phyloP scores from a whole-genome alignment of 305 asterid species.

The Andrographis paniculata region DNA sequence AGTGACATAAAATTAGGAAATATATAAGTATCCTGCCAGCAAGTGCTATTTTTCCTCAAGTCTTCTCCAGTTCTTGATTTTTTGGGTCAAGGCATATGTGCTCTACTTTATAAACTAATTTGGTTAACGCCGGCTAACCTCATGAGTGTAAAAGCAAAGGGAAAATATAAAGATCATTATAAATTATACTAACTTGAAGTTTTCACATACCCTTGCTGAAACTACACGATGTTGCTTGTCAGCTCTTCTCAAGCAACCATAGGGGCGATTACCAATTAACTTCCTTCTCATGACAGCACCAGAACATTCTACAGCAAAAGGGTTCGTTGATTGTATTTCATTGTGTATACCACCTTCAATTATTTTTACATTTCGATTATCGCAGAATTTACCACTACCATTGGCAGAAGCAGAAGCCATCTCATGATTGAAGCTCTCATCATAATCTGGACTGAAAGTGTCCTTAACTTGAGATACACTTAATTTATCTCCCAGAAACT shows the following conservation, averaged over 20 bases:
- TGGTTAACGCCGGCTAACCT: background rate
- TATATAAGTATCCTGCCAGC: too few species aligned
- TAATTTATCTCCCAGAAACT: conserved; percentile 25
- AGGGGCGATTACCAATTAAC: conserved; percentile 13
- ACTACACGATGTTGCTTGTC: conserved; percentile 26
- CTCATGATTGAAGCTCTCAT: conserved; percentile 23
- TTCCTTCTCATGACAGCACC: conserved; percentile 21
- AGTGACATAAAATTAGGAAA: too few species aligned
- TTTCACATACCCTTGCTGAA: conserved; percentile 28
- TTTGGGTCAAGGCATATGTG: background rate
- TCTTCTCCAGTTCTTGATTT: background rate
- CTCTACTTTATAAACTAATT: background rate
- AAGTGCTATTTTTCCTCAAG: background rate
- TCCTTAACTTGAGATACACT: conserved; percentile 53
- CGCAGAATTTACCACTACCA: conserved; percentile 19
- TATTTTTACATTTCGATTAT: conserved; percentile 16
- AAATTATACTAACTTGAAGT: conserved; percentile 3
- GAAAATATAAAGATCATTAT: conserved; percentile 1
- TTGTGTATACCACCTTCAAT: conserved; percentile 20
- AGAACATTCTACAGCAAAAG: conserved; percentile 19
- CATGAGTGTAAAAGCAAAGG: background rate
- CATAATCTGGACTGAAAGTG: conserved; percentile 37
- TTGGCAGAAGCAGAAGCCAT: conserved; percentile 23
- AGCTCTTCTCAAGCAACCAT: conserved; percentile 22
- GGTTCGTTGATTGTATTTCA: conserved; percentile 21